phyloP scores from a whole-genome alignment of 2,329 filamentous ascomycete species.

The Epichloe brachyelytri region DNA sequence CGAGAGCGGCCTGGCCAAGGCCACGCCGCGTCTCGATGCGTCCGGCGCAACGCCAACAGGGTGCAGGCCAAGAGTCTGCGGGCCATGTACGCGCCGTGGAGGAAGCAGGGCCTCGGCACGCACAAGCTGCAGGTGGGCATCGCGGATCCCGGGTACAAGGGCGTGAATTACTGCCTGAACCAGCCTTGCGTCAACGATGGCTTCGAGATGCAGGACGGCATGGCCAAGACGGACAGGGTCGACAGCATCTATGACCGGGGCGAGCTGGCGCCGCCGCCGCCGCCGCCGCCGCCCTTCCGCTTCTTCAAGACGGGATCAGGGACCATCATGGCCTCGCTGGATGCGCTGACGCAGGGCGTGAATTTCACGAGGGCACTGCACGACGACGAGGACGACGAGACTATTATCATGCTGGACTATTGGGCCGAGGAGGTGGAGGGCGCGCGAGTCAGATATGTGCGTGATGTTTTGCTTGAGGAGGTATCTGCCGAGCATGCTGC shows the following conservation, averaged over 20 bases:
- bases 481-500: not conserved
- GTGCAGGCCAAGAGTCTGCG: not conserved
- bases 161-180: conserved; percentile 4
- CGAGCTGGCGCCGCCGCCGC: not conserved
- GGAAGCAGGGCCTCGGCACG: not conserved
- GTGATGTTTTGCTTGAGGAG: not conserved
- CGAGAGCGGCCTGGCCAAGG: not conserved
- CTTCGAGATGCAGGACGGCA: conserved; percentile 3
- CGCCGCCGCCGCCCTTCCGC: not conserved
- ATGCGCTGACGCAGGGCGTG: not conserved
- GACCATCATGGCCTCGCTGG: not conserved
- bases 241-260: not conserved
- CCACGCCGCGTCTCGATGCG: conserved; percentile 1
- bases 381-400: not conserved
- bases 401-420: not conserved
- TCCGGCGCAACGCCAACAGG: not conserved
- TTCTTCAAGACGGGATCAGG: not conserved
- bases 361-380: not conserved
- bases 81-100: not conserved
- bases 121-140: not conserved
- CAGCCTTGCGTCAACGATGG: conserved; percentile 3
- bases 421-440: not conserved
- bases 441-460: not conserved
- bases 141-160: not conserved
- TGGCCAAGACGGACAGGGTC: not conserved